Conservation (phyloP, 495 filamentous ascomycete species). For the Penicillium tannophilum region DNA sequence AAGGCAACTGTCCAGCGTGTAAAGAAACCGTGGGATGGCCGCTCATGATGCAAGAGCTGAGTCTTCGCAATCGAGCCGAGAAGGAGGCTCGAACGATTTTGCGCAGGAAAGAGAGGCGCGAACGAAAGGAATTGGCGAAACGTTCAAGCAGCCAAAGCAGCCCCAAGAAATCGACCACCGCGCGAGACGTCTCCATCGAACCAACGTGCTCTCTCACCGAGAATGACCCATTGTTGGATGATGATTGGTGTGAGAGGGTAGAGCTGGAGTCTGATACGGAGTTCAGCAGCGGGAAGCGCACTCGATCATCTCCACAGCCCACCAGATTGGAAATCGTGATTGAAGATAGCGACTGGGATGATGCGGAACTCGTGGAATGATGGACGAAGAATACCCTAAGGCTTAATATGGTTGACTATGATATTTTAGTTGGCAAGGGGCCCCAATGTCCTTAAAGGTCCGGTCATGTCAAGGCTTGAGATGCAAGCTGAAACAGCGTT, state of each 20-base stretch:
- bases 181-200: constrained; percentile 13
- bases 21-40: constrained; percentile 65
- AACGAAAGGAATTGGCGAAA: constrained; percentile 22
- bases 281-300: constrained; percentile 15
- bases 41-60: constrained; percentile 79
- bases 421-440: constrained; percentile 35
- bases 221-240: constrained; percentile 39
- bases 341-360: constrained; percentile 65
- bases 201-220: constrained; percentile 14
- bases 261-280: constrained; percentile 43
- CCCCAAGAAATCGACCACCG: not conserved
- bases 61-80: constrained; percentile 64
- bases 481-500: constrained; percentile 55
- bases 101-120: constrained; percentile 49
- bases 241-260: constrained; percentile 37
- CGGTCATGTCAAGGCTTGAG: constrained; percentile 36
- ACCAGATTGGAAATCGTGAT: constrained; percentile 49
- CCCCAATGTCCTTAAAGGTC: constrained; percentile 43
- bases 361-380: constrained; percentile 52
- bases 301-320: constrained; percentile 13
- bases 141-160: constrained; percentile 5
- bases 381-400: not conserved
- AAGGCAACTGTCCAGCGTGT: constrained; percentile 76
- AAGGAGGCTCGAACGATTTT: constrained; percentile 67
- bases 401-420: not conserved